Evolutionary conservation across 345 rosid species (phyloP), one percentile per base, ranked within the genome.

Genomic region (Excoecaria cochinchinensis): DNA sequence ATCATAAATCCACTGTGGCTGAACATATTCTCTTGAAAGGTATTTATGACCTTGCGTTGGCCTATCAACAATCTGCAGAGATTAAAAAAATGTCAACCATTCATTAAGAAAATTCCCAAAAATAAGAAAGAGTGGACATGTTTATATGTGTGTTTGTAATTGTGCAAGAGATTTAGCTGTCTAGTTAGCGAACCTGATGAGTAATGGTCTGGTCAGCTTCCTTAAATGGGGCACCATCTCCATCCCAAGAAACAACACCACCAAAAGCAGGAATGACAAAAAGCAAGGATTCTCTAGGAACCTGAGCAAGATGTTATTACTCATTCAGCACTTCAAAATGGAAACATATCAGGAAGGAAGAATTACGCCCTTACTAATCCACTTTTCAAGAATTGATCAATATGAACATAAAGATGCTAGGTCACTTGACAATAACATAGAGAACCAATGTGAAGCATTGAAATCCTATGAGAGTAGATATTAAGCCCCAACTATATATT

Each of bases 181-280:
- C 39, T 62, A 63, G 67, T 39, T 19, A 71, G 79, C 83, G 73
- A 82, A 95, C 99, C 93, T 93, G 99, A 84, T 93, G 89, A 78
- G 98, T 90, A 62, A 92, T 92, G 86, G 89, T 87, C 77, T 89
- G 90, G 78, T 95, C 96, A 76, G 86, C 80, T 78, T 93, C 97
- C 58, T 69, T 73, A 55, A 87, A 95, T 10, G 98, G 98, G 31
- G 98, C 97, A 21, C 89, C 99, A 70, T 90, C 96, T 61, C 99
- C 97, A 67, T 91, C 98, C 99, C 99, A 93, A 76, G 99, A 93
- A 73, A 92, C 96, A 74, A 77, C 74, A 66, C 99, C 99, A 24
- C 99, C 99, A 82, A 93, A 95, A 78, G 99, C 89, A 82, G 95
- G 94, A 80, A 95, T 86, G 69, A 95, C 92, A 70, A 95, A 91